Base-by-base conservation (phyloP, 768 basidiomycete genomes). In the Pholiota molesta region DNA sequence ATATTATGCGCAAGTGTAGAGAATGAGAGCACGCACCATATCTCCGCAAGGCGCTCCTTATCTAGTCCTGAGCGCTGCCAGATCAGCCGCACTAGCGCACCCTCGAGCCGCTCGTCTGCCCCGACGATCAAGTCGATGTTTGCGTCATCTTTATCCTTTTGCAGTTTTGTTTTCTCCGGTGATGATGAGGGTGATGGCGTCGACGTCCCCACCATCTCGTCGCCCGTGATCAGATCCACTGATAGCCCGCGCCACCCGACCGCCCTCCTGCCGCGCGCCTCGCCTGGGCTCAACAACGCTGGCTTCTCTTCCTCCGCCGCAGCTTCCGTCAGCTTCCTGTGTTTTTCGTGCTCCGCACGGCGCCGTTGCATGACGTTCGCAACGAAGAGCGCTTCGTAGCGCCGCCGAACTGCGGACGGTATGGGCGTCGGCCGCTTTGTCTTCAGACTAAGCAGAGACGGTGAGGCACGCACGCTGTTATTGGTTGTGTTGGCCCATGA, bases 371-470 rank as follows among this genome's bases (percentile, higher is more conserved):
- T 63, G 2, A 88, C 71, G 65, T 89, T 90, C n/a, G 77, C 76
- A 14, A 79, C 76, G 66, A 92, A 94, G 1, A 93, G 78, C 5
- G 74, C 73, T 63, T 91, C 89, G 68, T 92, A 94, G 10, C 92
- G 84, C 42, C 74, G 77, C 21, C 85, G 83, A 13, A 87, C 88
- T 2, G 84, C 78, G 7, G 83, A 73, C 1, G 92, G 91, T 3
- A 92, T 80, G 2, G 91, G 91, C 0, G 90, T 85, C 0, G 86
- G 84, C 2, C 90, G 84, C 40, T 78, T 66, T 61, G 75, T 63
- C 66, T 78, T 76, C 19, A 62, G 63, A 58, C 55, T 66, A 55
- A 61, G 63, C 31, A 49, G 55, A 21, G 62, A 67, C 35, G 56
- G 57, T 13, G 44, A 60, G 44, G 55, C 63, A 52, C 47, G 47